phyloP scores from a whole-genome alignment of 2,329 filamentous ascomycete genomes.

The Teratosphaeria epicoccoides region DNA sequence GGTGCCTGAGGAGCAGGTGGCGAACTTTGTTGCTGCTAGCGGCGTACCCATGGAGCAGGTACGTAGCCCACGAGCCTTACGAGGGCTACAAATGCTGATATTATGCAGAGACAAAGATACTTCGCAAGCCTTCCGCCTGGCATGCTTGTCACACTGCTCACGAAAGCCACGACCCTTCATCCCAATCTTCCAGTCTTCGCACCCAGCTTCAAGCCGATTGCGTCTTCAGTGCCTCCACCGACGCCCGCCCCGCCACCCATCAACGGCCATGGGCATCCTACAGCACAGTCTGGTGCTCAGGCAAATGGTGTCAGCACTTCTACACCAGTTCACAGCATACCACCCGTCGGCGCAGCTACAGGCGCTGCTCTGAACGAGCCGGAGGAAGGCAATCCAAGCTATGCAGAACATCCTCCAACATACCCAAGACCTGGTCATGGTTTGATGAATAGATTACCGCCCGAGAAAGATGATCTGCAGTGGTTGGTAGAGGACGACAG shows the following conservation, averaged over 20 bases:
- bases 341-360: slow-evolving; percentile 29
- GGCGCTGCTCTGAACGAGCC: not conserved
- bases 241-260: slow-evolving; percentile 23
- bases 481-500: slow-evolving; percentile 51
- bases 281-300: not conserved
- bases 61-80: slow-evolving; percentile 6
- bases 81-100: not conserved
- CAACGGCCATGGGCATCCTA: slow-evolving; percentile 12
- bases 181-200: slow-evolving; percentile 57
- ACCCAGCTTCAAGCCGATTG: slow-evolving; percentile 16
- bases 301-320: not conserved
- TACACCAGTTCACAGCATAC: slow-evolving; percentile 8
- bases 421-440: slow-evolving; percentile 56
- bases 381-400: slow-evolving; percentile 43
- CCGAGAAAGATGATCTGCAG: slow-evolving; percentile 48
- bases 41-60: slow-evolving; percentile 34
- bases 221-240: slow-evolving; percentile 6
- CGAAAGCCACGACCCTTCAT: slow-evolving; percentile 50
- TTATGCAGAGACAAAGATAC: slow-evolving; percentile 33
- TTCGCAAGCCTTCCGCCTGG: slow-evolving; percentile 50
- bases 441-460: slow-evolving; percentile 41
- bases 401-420: slow-evolving; percentile 39
- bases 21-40: slow-evolving; percentile 30
- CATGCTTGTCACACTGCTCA: slow-evolving; percentile 54
- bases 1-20: slow-evolving; percentile 31